Conservation (phyloP, 2,329 filamentous ascomycete species). For the Rhinocladiella similis region DNA sequence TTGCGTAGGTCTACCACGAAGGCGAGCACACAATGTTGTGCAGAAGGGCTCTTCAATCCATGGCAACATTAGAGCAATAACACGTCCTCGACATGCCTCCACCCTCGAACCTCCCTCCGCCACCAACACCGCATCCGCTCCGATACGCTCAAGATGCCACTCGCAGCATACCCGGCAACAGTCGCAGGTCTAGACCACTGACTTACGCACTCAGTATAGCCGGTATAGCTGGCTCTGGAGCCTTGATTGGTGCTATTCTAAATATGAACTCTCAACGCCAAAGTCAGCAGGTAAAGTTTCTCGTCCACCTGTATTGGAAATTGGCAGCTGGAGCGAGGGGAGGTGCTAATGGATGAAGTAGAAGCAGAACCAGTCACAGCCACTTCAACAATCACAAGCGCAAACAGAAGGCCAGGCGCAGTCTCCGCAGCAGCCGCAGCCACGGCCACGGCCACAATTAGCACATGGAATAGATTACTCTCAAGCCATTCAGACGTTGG, state of each 20-base stretch:
- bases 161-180: background rate
- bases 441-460: background rate
- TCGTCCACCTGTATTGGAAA: background rate
- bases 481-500: conserved; percentile 10
- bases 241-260: conserved; percentile 21
- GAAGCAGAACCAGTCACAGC: background rate
- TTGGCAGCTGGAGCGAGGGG: background rate
- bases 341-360: background rate
- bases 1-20: too few species aligned
- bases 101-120: background rate
- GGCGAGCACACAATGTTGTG: too few species aligned
- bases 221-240: conserved; percentile 23
- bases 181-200: conserved; percentile 16
- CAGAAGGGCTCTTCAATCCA: too few species aligned
- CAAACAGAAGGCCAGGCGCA: too few species aligned
- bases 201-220: conserved; percentile 22
- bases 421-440: background rate
- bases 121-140: background rate
- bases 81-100: background rate
- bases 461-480: background rate
- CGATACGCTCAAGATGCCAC: background rate
- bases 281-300: conserved; percentile 6
- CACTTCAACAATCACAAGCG: background rate
- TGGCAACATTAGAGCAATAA: background rate
- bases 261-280: conserved; percentile 16